Evolutionary conservation across 2,329 filamentous ascomycete species (phyloP).

Genomic region (Fusarium sp.): DNA sequence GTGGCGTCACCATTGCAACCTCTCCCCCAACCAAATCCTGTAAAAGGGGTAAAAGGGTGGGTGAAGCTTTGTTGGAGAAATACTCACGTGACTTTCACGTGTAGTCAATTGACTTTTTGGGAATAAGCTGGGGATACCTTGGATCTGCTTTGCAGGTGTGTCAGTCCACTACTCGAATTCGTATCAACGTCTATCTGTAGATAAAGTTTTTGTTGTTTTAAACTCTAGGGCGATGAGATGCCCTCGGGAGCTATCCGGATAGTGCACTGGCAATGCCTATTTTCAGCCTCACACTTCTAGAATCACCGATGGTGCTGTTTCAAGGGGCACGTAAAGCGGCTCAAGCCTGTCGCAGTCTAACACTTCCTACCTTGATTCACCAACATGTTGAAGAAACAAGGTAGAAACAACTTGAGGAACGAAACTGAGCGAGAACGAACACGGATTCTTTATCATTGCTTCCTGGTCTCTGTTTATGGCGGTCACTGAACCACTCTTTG

Average conservation of each 20-base stretch:
- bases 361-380: not conserved
- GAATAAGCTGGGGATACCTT: not conserved
- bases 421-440: not conserved
- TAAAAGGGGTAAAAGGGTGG: conserved; percentile 17
- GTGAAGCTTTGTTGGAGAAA: conserved; percentile 8
- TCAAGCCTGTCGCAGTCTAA: not conserved
- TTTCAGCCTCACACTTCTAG: not conserved
- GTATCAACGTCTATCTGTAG: not conserved
- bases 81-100: conserved; percentile 25
- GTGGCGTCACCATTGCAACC: conserved; percentile 33
- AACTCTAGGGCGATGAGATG: not conserved
- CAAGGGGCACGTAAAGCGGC: not conserved
- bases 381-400: not conserved
- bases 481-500: not conserved
- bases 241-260: not conserved
- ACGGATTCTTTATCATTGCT: not conserved
- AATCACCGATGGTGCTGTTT: not conserved
- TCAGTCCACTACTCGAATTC: not conserved
- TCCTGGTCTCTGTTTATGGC: not conserved
- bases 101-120: not conserved
- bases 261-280: not conserved
- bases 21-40: conserved; percentile 1
- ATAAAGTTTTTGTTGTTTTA: not conserved
- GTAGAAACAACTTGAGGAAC: not conserved
- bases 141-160: not conserved